Percentiles rank a stretch among this genome's conserved stretches.
phyloP scores from a whole-genome alignment of 2,329 filamentous ascomycete genomes.

The Hypoxylon sp. region DNA sequence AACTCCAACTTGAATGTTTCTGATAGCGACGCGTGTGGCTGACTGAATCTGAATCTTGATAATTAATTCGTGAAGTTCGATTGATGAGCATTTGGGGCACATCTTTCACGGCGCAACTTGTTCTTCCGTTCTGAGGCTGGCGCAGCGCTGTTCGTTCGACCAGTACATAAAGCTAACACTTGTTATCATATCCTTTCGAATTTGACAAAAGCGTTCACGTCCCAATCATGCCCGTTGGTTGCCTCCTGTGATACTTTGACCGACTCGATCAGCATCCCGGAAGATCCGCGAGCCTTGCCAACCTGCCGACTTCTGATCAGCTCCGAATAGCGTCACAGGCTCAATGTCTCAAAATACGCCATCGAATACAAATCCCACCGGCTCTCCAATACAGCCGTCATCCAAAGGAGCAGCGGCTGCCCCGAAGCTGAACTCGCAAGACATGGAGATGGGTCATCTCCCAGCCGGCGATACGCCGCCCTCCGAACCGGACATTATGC shows the following conservation, averaged over 20 bases:
- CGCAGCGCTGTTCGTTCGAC: not conserved
- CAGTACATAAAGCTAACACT: not conserved
- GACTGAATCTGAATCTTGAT: slow-evolving; percentile 6
- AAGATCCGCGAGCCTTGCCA: slow-evolving; percentile 1
- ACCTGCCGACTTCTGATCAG: slow-evolving; percentile 3
- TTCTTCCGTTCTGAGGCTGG: not conserved
- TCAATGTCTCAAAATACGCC: slow-evolving; percentile 59
- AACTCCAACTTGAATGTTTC: slow-evolving; percentile 18
- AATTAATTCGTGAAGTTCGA: slow-evolving; percentile 5
- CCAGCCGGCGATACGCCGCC: slow-evolving; percentile 55
- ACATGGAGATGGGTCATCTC: slow-evolving; percentile 67
- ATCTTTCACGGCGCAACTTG: not conserved
- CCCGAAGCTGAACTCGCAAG: slow-evolving; percentile 67
- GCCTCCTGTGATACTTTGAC: slow-evolving; percentile 23
- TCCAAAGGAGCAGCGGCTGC: slow-evolving; percentile 66
- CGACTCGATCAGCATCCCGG: not conserved
- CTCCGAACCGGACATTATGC: slow-evolving; percentile 88
- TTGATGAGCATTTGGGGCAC: slow-evolving; percentile 10
- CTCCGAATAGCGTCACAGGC: not conserved
- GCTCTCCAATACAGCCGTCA: slow-evolving; percentile 65
- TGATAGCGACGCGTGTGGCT: not conserved
- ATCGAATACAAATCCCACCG: slow-evolving; percentile 53
- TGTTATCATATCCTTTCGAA: not conserved
- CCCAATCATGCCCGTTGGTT: slow-evolving; percentile 23
- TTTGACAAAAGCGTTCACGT: not conserved